Conservation (phyloP, 164 flowering plant species). For the Akebia trifoliata region DNA sequence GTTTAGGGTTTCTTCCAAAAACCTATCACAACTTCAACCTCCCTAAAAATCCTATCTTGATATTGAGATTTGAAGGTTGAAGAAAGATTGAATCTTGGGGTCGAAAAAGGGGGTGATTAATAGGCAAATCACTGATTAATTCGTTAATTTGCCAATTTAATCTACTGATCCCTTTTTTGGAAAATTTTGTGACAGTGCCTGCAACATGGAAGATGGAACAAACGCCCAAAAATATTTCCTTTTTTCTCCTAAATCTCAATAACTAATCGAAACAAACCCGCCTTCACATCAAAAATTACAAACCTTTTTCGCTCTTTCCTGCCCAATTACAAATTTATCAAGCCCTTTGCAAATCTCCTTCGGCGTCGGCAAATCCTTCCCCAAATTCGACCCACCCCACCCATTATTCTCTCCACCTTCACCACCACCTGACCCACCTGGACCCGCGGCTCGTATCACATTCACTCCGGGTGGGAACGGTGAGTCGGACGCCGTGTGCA, state of each 20-base stretch:
- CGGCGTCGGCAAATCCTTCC: slow-evolving; percentile 84
- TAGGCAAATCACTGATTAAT: too few species aligned
- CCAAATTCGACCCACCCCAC: slow-evolving; percentile 88
- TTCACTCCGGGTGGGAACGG: slow-evolving; percentile 76
- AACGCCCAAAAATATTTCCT: neutral
- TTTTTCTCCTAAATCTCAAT: neutral
- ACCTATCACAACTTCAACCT: too few species aligned
- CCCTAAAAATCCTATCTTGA: too few species aligned
- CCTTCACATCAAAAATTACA: neutral
- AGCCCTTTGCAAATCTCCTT: slow-evolving; percentile 90
- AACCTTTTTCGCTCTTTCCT: slow-evolving; percentile 88
- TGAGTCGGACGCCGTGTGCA: slow-evolving; percentile 77
- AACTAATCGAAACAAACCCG: neutral
- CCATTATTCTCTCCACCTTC: slow-evolving; percentile 38
- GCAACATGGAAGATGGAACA: slow-evolving; percentile 11
- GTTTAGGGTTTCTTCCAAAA: too few species aligned
- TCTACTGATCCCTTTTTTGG: too few species aligned
- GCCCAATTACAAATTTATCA: slow-evolving; percentile 94
- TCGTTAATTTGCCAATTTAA: too few species aligned
- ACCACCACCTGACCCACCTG: slow-evolving; percentile 28
- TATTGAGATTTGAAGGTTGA: too few species aligned
- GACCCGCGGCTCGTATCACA: slow-evolving; percentile 42
- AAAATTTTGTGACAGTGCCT: too few species aligned
- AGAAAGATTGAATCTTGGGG: too few species aligned
- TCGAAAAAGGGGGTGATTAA: too few species aligned